Percentiles rank a stretch among this genome's conserved stretches.
Conservation (phyloP, 768 basidiomycete species). For the Sistotremastrum suecicum region DNA sequence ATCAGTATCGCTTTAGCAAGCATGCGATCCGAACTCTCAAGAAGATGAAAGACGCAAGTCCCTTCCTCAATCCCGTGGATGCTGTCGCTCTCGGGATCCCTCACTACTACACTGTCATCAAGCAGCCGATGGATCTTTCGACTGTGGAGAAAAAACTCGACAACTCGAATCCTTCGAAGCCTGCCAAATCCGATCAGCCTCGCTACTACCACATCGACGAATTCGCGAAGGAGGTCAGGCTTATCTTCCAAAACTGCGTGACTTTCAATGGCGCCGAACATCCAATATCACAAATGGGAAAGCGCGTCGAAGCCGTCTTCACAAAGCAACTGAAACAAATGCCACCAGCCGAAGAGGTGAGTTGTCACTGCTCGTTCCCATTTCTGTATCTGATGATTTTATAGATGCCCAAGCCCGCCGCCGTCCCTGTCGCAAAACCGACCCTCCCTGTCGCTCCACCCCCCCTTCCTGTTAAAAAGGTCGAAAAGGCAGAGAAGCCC, state of each 20-base stretch:
- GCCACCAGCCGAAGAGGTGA: slow-evolving; percentile 50
- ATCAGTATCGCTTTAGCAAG: slow-evolving; percentile 69
- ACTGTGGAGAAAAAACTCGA: slow-evolving; percentile 82
- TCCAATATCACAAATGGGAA: slow-evolving; percentile 61
- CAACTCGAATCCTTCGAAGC: slow-evolving; percentile 68
- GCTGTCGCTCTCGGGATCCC: slow-evolving; percentile 70
- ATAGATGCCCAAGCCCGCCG: slow-evolving; percentile 25
- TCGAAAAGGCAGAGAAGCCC: slow-evolving; percentile 29
- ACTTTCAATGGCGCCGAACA: slow-evolving; percentile 94
- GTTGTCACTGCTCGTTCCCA: not conserved
- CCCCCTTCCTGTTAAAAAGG: slow-evolving; percentile 21
- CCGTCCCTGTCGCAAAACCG: slow-evolving; percentile 21
- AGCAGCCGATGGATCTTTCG: slow-evolving; percentile 85
- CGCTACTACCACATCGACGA: slow-evolving; percentile 68
- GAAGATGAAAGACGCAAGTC: slow-evolving; percentile 68
- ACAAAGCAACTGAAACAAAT: slow-evolving; percentile 81
- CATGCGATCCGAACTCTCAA: slow-evolving; percentile 71
- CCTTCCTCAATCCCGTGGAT: slow-evolving; percentile 86
- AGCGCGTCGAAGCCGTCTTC: slow-evolving; percentile 68
- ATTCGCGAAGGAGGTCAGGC: slow-evolving; percentile 72
- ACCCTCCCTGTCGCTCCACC: slow-evolving; percentile 27
- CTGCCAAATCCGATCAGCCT: slow-evolving; percentile 50
- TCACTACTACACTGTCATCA: slow-evolving; percentile 79
- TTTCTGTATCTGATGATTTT: not conserved
- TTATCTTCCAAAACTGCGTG: slow-evolving; percentile 78